Base-by-base conservation (phyloP, 2,329 filamentous ascomycete species). In the Colletotrichum aenigma region DNA sequence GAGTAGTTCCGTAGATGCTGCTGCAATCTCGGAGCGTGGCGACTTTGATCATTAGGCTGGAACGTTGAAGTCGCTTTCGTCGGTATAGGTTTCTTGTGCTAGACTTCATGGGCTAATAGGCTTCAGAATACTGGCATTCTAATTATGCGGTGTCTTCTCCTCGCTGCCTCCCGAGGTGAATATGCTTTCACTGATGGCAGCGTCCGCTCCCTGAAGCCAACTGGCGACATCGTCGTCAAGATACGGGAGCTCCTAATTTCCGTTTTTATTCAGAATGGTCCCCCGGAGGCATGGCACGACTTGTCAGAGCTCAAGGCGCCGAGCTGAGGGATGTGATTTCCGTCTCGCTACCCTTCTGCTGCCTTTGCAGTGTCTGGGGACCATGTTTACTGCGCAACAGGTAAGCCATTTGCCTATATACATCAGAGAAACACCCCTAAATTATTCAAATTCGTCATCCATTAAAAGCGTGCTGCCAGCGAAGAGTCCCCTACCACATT, bases 21-120 rank as follows among this genome's bases (percentile, higher is more conserved):
- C 43, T 52, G 43, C n/a, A 52, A 24, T 52, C n/a, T 3, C n/a
- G n/a, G 10, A 52, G n/a, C 43, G 10, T 52, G 43, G 4, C 43
- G 43, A 21, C 2, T 21, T 52, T 4, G n/a, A 13, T 1, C 0
- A 13, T 13, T 2, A 52, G 0, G 43, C 43, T n/a, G 10, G n/a
- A 21, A 10, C 43, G 10, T 52, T n/a, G 10, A 21, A 52, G 43
- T 48, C n/a, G 43, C n/a, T 36, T 36, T 36, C 43, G n/a, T 21
- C 18, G n/a, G n/a, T 10, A 21, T 13, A 52, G n/a, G 43, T 13
- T 10, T 7, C 43, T 52, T 52, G 43, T 24, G n/a, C n/a, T 21
- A 21, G n/a, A 7, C n/a, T n/a, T n/a, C n/a, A 52, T 48, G 38
- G 43, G 2, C 43, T 13, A 52, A 52, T 52, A 10, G 0, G 43